These are phyloP conservation scores for Amaranthus hypochondriacus DNA, from an alignment of 148 eudicot species.

Conservation along the genomic window DNA sequence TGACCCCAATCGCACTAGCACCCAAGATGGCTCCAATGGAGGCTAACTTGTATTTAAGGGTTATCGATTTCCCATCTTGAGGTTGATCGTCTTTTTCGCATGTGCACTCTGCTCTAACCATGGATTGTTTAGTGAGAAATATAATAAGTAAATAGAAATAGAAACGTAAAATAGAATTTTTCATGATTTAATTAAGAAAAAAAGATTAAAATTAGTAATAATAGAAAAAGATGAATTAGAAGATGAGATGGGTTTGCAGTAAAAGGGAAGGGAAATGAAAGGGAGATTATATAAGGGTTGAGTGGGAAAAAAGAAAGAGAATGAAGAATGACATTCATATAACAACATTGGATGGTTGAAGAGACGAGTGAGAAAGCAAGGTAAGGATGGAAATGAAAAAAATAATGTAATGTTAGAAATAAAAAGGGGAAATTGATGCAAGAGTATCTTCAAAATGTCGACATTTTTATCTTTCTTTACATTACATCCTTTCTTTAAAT, in stretches of 20 bases:
- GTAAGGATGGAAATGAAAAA: slow-evolving; percentile 11
- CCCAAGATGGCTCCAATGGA: slow-evolving; percentile 58
- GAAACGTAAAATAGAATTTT: not conserved
- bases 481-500: too few relatives aligned
- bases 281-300: not conserved
- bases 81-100: slow-evolving; percentile 21
- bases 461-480: slow-evolving; percentile 1
- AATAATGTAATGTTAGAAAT: not conserved
- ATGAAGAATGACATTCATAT: slow-evolving; percentile 16
- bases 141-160: not conserved
- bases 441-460: slow-evolving; percentile 14
- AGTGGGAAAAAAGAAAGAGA: slow-evolving; percentile 6
- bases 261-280: not conserved
- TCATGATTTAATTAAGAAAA: not conserved
- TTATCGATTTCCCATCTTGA: slow-evolving; percentile 18
- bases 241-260: not conserved
- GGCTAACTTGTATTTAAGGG: slow-evolving; percentile 43
- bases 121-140: not conserved
- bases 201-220: not conserved
- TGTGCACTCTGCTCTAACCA: slow-evolving; percentile 34
- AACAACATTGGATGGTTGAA: slow-evolving; percentile 28
- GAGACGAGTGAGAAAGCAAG: slow-evolving; percentile 18
- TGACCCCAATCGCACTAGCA: slow-evolving; percentile 55
- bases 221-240: not conserved
- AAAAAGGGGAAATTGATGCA: not conserved